These are phyloP conservation scores for Verticillium tricorpus DNA, from an alignment of 2,329 filamentous ascomycete species.

Conservation along the genomic window DNA sequence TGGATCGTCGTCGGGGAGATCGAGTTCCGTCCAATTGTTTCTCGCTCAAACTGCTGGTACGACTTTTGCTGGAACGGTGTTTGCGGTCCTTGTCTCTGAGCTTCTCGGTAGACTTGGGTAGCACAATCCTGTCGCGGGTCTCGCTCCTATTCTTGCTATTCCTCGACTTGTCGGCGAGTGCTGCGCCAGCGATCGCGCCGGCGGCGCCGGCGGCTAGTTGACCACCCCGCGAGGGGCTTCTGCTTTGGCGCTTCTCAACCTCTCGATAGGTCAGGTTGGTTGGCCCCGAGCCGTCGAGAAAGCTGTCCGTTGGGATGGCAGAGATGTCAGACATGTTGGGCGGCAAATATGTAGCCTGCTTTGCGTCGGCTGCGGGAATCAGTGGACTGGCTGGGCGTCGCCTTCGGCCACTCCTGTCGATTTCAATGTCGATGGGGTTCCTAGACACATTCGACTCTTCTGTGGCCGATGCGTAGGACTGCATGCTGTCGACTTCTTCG, in stretches of 20 bases:
- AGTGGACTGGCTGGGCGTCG: constrained; percentile 65
- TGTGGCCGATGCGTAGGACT: constrained; percentile 72
- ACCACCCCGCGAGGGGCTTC: constrained; percentile 36
- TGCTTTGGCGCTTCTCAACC: constrained; percentile 30
- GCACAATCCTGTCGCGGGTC: constrained; percentile 33
- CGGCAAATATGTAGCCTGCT: constrained; percentile 54
- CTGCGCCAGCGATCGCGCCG: constrained; percentile 31
- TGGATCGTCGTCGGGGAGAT: constrained; percentile 45
- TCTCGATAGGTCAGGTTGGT: constrained; percentile 25
- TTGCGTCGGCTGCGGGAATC: constrained; percentile 55
- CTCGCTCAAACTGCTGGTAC: constrained; percentile 45
- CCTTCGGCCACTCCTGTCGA: constrained; percentile 53
- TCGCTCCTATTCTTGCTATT: constrained; percentile 38
- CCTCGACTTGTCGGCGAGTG: constrained; percentile 36
- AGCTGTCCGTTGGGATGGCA: constrained; percentile 60
- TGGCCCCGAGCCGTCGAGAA: constrained; percentile 53
- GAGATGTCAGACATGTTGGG: constrained; percentile 81
- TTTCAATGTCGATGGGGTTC: constrained; percentile 85
- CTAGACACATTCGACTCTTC: constrained; percentile 74
- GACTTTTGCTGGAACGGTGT: constrained; percentile 41
- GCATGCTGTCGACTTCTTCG: constrained; percentile 63
- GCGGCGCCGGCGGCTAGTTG: constrained; percentile 33
- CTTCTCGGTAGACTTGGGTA: constrained; percentile 31
- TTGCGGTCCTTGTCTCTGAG: constrained; percentile 48
- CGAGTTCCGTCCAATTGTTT: constrained; percentile 40